phyloP scores from a whole-genome alignment of 208 protist genomes.

The Leishmania martiniquensis region DNA sequence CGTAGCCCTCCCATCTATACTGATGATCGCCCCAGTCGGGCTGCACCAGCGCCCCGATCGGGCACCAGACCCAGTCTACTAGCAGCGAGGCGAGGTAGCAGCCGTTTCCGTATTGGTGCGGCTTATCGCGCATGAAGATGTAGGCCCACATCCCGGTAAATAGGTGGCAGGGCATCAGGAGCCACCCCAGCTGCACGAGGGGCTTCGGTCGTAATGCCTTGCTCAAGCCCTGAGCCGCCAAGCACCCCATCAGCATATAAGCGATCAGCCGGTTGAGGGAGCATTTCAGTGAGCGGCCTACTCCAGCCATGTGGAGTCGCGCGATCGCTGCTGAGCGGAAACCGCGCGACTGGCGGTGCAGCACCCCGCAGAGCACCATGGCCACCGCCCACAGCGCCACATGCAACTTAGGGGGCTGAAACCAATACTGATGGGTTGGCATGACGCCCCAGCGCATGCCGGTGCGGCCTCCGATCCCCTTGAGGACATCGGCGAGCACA shows the following conservation, averaged over 20 bases:
- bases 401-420: conserved; percentile 68
- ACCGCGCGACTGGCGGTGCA: conserved; percentile 38
- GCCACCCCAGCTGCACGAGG: conserved; percentile 80
- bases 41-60: conserved; percentile 30
- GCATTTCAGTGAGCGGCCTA: conserved; percentile 35
- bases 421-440: conserved; percentile 51
- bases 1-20: conserved; percentile 44
- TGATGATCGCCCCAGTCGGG: conserved; percentile 78
- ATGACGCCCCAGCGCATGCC: conserved; percentile 66
- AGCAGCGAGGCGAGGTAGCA: conserved; percentile 71
- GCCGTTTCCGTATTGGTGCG: conserved; percentile 41
- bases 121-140: conserved; percentile 38
- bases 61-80: conserved; percentile 58
- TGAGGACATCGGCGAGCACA: conserved; percentile 32
- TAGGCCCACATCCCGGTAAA: conserved; percentile 60
- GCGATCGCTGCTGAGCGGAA: conserved; percentile 29
- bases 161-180: conserved; percentile 87
- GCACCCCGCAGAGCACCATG: conserved; percentile 31
- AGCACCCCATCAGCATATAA: conserved; percentile 39
- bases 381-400: conserved; percentile 46
- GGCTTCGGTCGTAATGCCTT: conserved; percentile 55
- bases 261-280: conserved; percentile 48
- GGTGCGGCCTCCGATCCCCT: conserved; percentile 34
- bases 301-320: conserved; percentile 9
- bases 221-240: conserved; percentile 44